These are phyloP conservation scores for Coemansia sp. DNA, from an alignment of 192 early-diverging fungal species.

Conservation along the genomic window DNA sequence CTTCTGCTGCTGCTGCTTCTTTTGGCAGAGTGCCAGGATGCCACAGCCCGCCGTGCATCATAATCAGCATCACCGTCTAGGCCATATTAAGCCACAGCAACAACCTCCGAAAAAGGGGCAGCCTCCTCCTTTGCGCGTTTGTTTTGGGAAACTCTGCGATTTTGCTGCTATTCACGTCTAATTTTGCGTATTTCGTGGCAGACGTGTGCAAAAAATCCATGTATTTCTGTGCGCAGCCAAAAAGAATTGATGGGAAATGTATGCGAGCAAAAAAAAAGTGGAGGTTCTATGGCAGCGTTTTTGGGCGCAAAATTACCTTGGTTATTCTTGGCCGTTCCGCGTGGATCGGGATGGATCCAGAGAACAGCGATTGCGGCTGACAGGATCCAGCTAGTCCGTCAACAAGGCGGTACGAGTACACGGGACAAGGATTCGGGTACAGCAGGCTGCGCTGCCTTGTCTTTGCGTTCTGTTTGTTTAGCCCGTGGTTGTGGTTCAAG, in stretches of 20 bases:
- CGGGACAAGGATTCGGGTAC: neutral
- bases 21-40: neutral
- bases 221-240: neutral
- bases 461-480: conserved; percentile 5
- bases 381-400: neutral
- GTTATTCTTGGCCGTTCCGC: neutral
- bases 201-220: too few species aligned
- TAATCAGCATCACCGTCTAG: neutral
- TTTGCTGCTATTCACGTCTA: neutral
- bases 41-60: neutral
- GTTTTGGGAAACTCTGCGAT: neutral
- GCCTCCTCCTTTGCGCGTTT: neutral
- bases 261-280: neutral
- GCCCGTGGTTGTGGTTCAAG: neutral
- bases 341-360: neutral
- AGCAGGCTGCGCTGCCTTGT: neutral
- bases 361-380: neutral
- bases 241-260: neutral
- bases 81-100: neutral
- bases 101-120: neutral
- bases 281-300: neutral
- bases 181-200: neutral
- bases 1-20: neutral
- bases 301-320: conserved; percentile 5
- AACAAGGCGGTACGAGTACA: neutral